These are phyloP conservation scores for Bruguiera parviflora DNA, from an alignment of 345 rosid species.

Conservation along the genomic window DNA sequence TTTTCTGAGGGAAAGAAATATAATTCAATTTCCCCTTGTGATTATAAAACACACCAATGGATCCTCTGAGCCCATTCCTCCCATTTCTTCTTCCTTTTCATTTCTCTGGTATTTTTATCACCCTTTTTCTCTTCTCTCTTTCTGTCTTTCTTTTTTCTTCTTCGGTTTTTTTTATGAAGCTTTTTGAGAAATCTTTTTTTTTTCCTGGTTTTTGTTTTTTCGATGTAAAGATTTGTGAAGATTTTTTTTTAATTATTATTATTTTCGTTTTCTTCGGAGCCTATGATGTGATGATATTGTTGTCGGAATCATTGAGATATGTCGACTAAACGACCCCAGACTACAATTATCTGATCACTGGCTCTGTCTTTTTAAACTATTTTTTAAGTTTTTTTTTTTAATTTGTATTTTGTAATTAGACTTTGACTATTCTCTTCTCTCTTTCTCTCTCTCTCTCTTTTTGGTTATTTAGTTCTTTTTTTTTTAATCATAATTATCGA, in stretches of 20 bases:
- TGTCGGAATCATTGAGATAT: slow-evolving; percentile 34
- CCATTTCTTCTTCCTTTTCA: neutral
- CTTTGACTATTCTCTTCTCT: no score
- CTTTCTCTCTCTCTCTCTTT: no score
- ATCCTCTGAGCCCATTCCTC: slow-evolving; percentile 48
- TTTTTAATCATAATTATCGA: no score
- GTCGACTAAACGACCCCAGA: slow-evolving; percentile 62
- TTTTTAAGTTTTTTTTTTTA: neutral
- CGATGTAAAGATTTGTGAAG: neutral
- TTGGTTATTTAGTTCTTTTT: no score
- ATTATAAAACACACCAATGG: slow-evolving; percentile 56
- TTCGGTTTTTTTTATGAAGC: neutral
- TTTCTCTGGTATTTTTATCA: neutral
- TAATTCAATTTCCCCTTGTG: slow-evolving; percentile 15
- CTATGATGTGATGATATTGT: slow-evolving; percentile 36
- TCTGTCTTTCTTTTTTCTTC: no score
- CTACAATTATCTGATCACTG: slow-evolving; percentile 83
- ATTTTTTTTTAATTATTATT: no score
- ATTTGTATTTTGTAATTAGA: neutral
- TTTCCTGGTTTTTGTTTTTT: neutral
- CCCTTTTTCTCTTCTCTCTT: no score
- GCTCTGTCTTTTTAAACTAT: slow-evolving; percentile 15
- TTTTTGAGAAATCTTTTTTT: neutral
- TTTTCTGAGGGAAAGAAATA: slow-evolving; percentile 41
- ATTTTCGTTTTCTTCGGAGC: slow-evolving; percentile 9